Percentiles rank a stretch among this genome's conserved stretches.
These are phyloP conservation scores for Fusarium keratoplasticum DNA, from an alignment of 2,329 filamentous ascomycete species.

Conservation along the genomic window DNA sequence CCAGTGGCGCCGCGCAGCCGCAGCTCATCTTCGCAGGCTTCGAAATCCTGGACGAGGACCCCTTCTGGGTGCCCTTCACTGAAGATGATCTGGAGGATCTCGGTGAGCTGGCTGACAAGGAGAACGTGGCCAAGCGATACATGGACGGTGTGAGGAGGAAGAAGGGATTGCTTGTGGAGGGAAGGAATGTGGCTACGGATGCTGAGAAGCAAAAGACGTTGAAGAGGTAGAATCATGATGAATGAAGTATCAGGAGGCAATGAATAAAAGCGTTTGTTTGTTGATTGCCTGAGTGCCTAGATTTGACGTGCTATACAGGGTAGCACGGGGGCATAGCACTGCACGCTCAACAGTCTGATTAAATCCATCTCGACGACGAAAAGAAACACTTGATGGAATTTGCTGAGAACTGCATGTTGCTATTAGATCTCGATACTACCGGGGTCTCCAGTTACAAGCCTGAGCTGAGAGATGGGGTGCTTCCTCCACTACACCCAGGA, in stretches of 20 bases:
- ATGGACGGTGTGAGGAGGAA: slow-evolving; percentile 88
- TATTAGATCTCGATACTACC: background rate
- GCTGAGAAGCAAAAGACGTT: slow-evolving; percentile 90
- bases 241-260: background rate
- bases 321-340: background rate
- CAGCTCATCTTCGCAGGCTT: slow-evolving; percentile 95
- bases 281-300: background rate
- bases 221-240: slow-evolving; percentile 61
- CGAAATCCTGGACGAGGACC: slow-evolving; percentile 93
- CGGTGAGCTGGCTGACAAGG: slow-evolving; percentile 90
- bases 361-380: background rate
- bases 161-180: slow-evolving; percentile 89
- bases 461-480: background rate
- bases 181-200: slow-evolving; percentile 80
- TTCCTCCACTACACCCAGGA: background rate
- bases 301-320: background rate
- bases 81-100: slow-evolving; percentile 97
- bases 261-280: slow-evolving; percentile 21
- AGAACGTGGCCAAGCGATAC: slow-evolving; percentile 96
- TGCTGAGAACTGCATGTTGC: background rate
- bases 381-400: background rate
- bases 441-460: background rate
- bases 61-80: slow-evolving; percentile 96
- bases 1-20: slow-evolving; percentile 88
- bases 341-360: background rate